phyloP scores from a whole-genome alignment of 2,329 filamentous ascomycete species.

The Claviceps sp. region DNA sequence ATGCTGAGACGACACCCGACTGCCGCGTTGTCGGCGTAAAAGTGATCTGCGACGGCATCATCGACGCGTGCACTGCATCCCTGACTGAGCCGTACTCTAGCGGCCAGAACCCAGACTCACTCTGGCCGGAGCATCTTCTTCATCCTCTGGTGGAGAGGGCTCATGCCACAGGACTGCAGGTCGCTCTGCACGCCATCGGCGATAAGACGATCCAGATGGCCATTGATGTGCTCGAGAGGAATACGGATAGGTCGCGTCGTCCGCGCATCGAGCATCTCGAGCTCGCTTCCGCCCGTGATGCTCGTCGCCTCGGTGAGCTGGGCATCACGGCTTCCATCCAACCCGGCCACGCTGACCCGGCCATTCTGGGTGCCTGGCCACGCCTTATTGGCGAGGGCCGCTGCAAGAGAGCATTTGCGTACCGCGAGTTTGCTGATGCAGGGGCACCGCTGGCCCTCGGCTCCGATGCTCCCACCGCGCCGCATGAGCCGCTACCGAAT shows the following conservation, averaged over 20 bases:
- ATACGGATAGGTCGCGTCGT: slow-evolving; percentile 30
- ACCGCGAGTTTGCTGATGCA: slow-evolving; percentile 43
- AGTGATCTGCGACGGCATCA: slow-evolving; percentile 50
- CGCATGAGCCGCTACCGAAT: slow-evolving; percentile 39
- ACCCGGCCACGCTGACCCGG: slow-evolving; percentile 46
- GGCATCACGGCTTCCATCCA: slow-evolving; percentile 49
- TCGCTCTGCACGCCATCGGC: slow-evolving; percentile 53
- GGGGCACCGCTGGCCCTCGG: slow-evolving; percentile 44
- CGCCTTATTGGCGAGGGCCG: slow-evolving; percentile 38
- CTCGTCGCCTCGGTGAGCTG: slow-evolving; percentile 38
- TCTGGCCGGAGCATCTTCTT: slow-evolving; percentile 42
- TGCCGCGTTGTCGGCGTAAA: slow-evolving; percentile 47
- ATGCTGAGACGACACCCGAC: slow-evolving; percentile 21
- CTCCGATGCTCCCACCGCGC: slow-evolving; percentile 46
- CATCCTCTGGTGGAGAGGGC: slow-evolving; percentile 40
- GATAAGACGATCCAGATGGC: slow-evolving; percentile 44
- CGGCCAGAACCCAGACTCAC: slow-evolving; percentile 30
- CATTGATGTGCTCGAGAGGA: slow-evolving; percentile 38
- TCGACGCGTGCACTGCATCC: slow-evolving; percentile 52
- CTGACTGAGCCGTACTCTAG: slow-evolving; percentile 45
- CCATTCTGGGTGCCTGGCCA: slow-evolving; percentile 48
- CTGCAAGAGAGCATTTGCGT: slow-evolving; percentile 47
- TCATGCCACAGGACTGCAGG: slow-evolving; percentile 40
- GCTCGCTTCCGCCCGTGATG: slow-evolving; percentile 41
- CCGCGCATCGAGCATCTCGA: slow-evolving; percentile 55